Evolutionary conservation across 768 basidiomycete genomes (phyloP), one percentile per base, ranked within the genome.

Genomic region (Boletus edulis): DNA sequence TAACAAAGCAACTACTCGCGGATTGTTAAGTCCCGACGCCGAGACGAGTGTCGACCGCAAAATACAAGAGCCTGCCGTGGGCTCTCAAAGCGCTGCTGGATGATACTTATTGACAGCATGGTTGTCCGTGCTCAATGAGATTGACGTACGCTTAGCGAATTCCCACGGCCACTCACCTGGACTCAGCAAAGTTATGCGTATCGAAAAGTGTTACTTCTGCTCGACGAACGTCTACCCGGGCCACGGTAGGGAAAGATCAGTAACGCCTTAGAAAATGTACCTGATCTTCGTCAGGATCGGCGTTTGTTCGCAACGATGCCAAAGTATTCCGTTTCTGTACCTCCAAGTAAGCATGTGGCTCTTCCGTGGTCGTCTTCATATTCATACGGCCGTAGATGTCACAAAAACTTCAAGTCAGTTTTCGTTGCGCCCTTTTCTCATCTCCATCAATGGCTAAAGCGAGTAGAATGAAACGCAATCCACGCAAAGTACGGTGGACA

Each of bases 141-240:
- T 24, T 24, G 22, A 27, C 27, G 27, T 8, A 27, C 27, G 35
- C 15, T 15, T 27, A 15, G 35, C 9, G 9, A 37, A 46, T 70
- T 70, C 69, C 52, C 69, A 72, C 70, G 68, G 24, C 29, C 11
- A 37, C 12, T 54, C 40, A 41, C 32, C n/a, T 40, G 47, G 11
- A 42, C 52, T 35, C 24, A 18, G 22, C 44, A 24, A 53, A 48
- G 67, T 63, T 63, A 95, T 97, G 94, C 84, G 94, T 66, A 89
- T 98, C 60, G 96, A 97, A 77, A 95, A 95, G 78, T 98, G 96
- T 71, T 98, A 96, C 71, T 98, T 99, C 72, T 99, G 96, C 77
- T 97, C 94, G 32, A 91, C 90, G 54, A 95, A 81, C 71, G 89
- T 97, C 63, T 99, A 99, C 71, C 97, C 96, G 2, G 96, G 97